These are phyloP conservation scores for Cryphonectria parasitica DNA, from an alignment of 2,329 filamentous ascomycete species.

Conservation along the genomic window DNA sequence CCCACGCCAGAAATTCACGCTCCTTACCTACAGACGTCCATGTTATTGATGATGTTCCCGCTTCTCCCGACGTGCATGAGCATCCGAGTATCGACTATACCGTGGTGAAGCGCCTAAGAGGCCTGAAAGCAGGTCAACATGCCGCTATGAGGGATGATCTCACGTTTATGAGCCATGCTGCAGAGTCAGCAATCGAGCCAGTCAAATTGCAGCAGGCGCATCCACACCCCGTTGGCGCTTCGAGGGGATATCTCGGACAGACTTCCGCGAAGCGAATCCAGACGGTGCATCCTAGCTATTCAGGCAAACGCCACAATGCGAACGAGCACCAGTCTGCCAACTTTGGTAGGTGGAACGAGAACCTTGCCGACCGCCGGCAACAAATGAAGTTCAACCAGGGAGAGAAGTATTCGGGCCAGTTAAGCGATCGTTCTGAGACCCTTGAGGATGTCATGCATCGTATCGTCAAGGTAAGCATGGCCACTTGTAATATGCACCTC, in stretches of 20 bases:
- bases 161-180: too few species aligned
- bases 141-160: not conserved
- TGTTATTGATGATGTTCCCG: conserved; percentile 18
- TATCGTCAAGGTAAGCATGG: conserved; percentile 23
- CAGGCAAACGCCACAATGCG: not conserved
- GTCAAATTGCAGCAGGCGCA: not conserved
- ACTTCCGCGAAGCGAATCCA: not conserved
- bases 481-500: too few species aligned
- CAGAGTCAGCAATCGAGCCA: not conserved
- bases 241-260: not conserved
- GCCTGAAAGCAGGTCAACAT: not conserved
- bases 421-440: conserved; percentile 9
- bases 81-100: not conserved
- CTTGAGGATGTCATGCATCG: conserved; percentile 25
- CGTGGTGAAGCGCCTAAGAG: conserved; percentile 6
- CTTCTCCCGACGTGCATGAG: not conserved
- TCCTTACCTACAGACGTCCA: not conserved
- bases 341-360: not conserved
- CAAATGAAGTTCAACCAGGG: not conserved
- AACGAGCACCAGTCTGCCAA: not conserved
- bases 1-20: not conserved
- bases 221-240: not conserved
- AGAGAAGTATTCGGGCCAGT: not conserved
- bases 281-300: not conserved
- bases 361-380: not conserved